Conservation (phyloP, 78 protist genomes). For the Speleostelium caveatum region DNA sequence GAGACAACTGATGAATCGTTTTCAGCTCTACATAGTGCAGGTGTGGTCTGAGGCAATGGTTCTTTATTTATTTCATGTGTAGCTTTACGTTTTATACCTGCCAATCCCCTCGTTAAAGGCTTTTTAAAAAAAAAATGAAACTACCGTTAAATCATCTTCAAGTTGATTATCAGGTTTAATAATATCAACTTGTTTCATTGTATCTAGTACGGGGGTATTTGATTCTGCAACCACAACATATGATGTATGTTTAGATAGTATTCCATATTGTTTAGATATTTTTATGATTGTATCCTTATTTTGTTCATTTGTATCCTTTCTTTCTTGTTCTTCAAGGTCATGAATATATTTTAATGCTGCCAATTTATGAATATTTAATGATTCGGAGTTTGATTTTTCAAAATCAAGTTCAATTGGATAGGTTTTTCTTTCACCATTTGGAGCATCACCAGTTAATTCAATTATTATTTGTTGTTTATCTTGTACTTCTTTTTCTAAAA, state of each 20-base stretch:
- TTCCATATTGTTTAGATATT: background rate
- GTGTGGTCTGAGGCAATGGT: no score
- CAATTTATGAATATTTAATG: conserved; percentile 18
- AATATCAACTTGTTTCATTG: conserved; percentile 23
- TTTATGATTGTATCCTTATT: background rate
- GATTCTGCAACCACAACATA: conserved; percentile 18
- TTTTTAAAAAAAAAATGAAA: no score
- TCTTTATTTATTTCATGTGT: no score
- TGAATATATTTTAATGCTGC: conserved; percentile 6
- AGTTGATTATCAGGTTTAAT: background rate
- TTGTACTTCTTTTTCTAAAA: background rate
- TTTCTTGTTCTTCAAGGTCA: conserved; percentile 36
- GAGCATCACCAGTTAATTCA: background rate
- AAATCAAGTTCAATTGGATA: background rate
- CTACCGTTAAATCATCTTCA: no score
- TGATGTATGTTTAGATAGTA: conserved; percentile 48
- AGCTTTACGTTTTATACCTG: no score
- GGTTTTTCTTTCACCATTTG: background rate
- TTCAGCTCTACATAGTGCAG: no score
- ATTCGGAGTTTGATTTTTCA: background rate
- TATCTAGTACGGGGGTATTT: background rate
- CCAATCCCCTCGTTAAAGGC: no score
- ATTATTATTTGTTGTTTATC: background rate
- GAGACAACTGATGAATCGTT: no score
- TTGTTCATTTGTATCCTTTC: background rate